phyloP scores from a whole-genome alignment of 345 rosid species.

The Melaleuca quinquenervia region DNA sequence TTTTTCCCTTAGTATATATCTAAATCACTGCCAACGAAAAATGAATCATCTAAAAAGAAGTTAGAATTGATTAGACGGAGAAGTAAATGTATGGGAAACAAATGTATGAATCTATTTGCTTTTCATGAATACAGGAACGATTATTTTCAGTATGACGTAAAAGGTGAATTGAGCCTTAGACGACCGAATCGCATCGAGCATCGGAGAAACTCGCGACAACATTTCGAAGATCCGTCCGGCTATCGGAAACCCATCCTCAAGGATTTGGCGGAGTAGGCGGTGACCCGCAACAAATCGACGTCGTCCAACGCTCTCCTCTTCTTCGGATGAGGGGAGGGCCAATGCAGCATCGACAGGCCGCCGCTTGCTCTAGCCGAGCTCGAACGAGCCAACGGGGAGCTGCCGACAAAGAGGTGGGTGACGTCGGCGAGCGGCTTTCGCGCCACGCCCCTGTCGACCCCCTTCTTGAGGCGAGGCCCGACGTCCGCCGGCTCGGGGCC shows the following conservation, averaged over 20 bases:
- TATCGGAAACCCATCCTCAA: constrained; percentile 1
- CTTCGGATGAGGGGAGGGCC: neutral
- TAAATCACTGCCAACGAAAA: neutral
- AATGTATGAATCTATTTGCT: neutral
- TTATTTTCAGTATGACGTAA: neutral
- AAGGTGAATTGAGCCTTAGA: neutral
- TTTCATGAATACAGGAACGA: neutral
- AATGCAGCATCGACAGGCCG: neutral
- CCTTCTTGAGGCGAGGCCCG: neutral
- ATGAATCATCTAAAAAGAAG: neutral
- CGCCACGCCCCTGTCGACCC: neutral
- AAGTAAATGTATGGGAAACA: neutral
- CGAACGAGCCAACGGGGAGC: neutral
- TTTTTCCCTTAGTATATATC: neutral
- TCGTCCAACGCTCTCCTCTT: neutral
- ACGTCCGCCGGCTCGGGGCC: neutral
- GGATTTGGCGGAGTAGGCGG: neutral
- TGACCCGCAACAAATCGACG: neutral
- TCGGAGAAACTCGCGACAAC: neutral
- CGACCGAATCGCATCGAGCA: neutral
- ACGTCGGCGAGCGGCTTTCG: neutral
- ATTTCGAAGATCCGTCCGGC: neutral
- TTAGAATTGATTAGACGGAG: neutral
- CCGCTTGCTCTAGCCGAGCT: neutral
- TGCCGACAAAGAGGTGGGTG: neutral